A percentile compares a stretch with the other conserved stretches of the same genome.
Conservation (phyloP, 768 basidiomycete genomes). For the Leucocoprinus birnbaumii region DNA sequence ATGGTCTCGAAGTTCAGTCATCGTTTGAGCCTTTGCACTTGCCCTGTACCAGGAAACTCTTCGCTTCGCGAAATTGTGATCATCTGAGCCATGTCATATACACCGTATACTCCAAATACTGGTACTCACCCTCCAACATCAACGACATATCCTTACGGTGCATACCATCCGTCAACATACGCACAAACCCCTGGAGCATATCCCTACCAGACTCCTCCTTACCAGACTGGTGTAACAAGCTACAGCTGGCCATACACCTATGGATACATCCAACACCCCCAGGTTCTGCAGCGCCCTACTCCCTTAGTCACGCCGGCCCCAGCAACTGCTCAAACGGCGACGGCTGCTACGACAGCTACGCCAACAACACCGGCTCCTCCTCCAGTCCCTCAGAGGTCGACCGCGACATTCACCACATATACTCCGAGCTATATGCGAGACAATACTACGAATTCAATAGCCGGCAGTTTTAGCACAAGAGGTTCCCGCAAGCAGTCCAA, state of each 20-base stretch:
- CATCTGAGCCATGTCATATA: conserved; percentile 18
- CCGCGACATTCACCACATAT: conserved; percentile 56
- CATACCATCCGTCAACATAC: conserved; percentile 55
- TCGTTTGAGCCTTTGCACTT: no score
- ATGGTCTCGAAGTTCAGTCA: no score
- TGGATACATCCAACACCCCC: conserved; percentile 47
- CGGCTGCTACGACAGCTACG: conserved; percentile 18
- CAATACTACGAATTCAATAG: conserved; percentile 34
- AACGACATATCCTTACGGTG: conserved; percentile 63
- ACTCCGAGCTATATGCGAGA: conserved; percentile 53
- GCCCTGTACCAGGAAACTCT: no score
- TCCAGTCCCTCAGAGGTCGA: conserved; percentile 29
- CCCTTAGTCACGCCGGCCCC: conserved; percentile 19
- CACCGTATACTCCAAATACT: conserved; percentile 24
- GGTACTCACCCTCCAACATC: conserved; percentile 45
- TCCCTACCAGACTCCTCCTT: conserved; percentile 44
- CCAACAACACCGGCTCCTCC: conserved; percentile 24
- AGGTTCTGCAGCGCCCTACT: conserved; percentile 5
- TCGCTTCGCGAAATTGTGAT: no score
- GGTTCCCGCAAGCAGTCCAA: conserved; percentile 62
- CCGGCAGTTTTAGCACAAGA: conserved; percentile 40
- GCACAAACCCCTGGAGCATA: conserved; percentile 47
- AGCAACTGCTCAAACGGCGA: conserved; percentile 16
- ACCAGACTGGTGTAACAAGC: conserved; percentile 64
- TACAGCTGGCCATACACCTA: conserved; percentile 78